A percentile compares a stretch with the other conserved stretches of the same genome.
These are phyloP conservation scores for Blastomyces emzantsi DNA, from an alignment of 2,329 filamentous ascomycete genomes.

Conservation along the genomic window DNA sequence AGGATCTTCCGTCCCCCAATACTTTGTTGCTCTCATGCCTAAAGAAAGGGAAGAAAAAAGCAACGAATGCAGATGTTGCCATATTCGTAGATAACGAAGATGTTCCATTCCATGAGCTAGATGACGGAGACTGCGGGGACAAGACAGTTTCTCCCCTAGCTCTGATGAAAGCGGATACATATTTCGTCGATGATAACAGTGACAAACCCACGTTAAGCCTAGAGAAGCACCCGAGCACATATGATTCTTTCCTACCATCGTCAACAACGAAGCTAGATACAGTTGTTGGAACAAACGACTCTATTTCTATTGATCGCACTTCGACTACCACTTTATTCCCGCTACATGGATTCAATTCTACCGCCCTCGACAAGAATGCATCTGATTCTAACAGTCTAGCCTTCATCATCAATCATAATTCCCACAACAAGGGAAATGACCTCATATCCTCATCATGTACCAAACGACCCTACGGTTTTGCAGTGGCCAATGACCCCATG, in stretches of 20 bases:
- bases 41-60: neutral
- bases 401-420: neutral
- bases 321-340: neutral
- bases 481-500: neutral
- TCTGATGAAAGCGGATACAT: neutral
- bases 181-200: neutral
- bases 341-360: neutral
- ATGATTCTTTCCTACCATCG: neutral
- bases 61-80: neutral
- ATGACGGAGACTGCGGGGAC: neutral
- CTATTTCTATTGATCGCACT: neutral
- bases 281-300: neutral
- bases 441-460: neutral
- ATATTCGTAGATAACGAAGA: neutral
- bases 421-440: neutral
- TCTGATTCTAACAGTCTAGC: neutral
- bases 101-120: neutral
- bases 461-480: neutral
- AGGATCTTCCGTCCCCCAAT: conserved; percentile 31
- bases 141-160: neutral
- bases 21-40: conserved; percentile 18
- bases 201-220: neutral
- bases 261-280: neutral
- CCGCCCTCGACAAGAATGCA: neutral
- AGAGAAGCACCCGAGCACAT: neutral